Evolutionary conservation across 2,329 filamentous ascomycete genomes (phyloP).

Genomic region (Aspergillus flavus): DNA sequence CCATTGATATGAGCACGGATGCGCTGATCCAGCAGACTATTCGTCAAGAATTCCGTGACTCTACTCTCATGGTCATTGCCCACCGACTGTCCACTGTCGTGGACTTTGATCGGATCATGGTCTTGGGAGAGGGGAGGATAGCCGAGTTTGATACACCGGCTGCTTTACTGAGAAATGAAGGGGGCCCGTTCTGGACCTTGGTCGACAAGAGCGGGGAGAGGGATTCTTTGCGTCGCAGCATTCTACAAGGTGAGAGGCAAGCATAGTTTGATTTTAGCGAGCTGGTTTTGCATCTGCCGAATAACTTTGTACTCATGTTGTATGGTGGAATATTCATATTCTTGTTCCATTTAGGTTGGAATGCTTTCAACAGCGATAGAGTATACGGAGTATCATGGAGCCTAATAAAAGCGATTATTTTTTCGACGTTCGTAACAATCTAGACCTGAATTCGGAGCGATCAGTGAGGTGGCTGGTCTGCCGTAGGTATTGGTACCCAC

Average conservation of each 20-base stretch:
- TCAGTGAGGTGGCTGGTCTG: background rate
- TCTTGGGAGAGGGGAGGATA: constrained; percentile 67
- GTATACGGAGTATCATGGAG: background rate
- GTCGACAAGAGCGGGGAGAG: constrained; percentile 36
- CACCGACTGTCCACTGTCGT: constrained; percentile 74
- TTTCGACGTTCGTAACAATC: background rate
- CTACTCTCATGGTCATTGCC: constrained; percentile 72
- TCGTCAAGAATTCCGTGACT: constrained; percentile 66
- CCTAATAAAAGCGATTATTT: background rate
- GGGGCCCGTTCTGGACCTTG: constrained; percentile 62
- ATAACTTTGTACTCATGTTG: background rate
- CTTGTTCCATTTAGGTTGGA: background rate
- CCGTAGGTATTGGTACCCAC: background rate
- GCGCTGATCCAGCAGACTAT: constrained; percentile 72
- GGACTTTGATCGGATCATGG: constrained; percentile 73
- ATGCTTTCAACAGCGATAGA: background rate
- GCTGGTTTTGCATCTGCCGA: background rate
- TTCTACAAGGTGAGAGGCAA: background rate
- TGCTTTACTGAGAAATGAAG: constrained; percentile 59
- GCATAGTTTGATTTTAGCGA: background rate
- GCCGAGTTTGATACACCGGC: constrained; percentile 68
- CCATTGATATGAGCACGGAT: constrained; percentile 76
- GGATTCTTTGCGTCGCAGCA: background rate
- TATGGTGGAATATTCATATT: background rate
- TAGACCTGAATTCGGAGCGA: background rate